Evolutionary conservation across 2,329 filamentous ascomycete genomes (phyloP).

Genomic region (Shiraia sp.): DNA sequence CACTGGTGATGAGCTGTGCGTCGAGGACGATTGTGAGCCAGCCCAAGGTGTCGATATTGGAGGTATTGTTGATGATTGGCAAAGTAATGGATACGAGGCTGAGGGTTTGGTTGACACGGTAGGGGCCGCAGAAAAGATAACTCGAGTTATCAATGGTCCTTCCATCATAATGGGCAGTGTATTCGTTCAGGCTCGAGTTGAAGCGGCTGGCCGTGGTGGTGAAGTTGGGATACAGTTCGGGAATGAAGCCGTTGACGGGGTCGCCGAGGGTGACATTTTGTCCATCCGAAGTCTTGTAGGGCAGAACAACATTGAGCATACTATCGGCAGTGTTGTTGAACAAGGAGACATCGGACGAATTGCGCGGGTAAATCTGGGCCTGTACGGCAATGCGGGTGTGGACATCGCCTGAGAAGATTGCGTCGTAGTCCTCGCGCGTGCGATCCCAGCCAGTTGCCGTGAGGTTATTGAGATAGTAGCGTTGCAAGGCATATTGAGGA

Average conservation of each 20-base stretch:
- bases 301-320: constrained; percentile 59
- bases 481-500: constrained; percentile 56
- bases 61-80: constrained; percentile 72
- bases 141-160: constrained; percentile 49
- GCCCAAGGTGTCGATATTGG: constrained; percentile 68
- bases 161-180: constrained; percentile 50
- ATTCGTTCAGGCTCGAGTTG: constrained; percentile 38
- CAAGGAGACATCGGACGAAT: constrained; percentile 57
- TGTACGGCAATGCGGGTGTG: constrained; percentile 63
- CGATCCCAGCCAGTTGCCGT: constrained; percentile 61
- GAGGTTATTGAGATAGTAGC: constrained; percentile 61
- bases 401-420: constrained; percentile 67
- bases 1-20: constrained; percentile 64
- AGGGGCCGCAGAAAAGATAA: constrained; percentile 76
- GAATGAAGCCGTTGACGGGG: constrained; percentile 67
- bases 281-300: constrained; percentile 65
- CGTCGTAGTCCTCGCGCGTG: constrained; percentile 68
- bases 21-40: constrained; percentile 83
- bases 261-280: constrained; percentile 65
- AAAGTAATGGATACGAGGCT: constrained; percentile 81
- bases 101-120: constrained; percentile 71
- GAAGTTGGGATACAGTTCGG: constrained; percentile 76
- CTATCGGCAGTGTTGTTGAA: constrained; percentile 52
- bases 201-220: constrained; percentile 57
- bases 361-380: constrained; percentile 71